Conservation (phyloP, 805 yeast species). For the Wickerhamomyces subpelliculosus region DNA sequence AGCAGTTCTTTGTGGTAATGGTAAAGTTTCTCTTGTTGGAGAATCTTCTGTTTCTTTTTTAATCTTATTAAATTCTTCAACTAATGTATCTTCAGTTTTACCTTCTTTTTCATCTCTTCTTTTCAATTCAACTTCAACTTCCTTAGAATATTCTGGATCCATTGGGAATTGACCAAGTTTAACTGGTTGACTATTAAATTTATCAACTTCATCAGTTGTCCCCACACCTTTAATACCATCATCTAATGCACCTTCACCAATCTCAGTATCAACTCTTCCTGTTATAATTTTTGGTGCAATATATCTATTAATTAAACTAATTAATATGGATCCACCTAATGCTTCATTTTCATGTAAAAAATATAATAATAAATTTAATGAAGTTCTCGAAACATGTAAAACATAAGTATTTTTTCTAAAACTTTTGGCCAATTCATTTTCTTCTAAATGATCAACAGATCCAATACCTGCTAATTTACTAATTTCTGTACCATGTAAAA, state of each 20-base stretch:
- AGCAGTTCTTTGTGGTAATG: slow-evolving; percentile 79
- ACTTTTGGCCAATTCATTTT: slow-evolving; percentile 73
- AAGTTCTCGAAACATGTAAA: slow-evolving; percentile 72
- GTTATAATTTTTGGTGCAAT: slow-evolving; percentile 42
- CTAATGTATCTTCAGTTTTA: slow-evolving; percentile 36
- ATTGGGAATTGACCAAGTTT: slow-evolving; percentile 79
- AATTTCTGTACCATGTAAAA: slow-evolving; percentile 75
- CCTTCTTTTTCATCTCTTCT: slow-evolving; percentile 64
- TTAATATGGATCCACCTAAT: slow-evolving; percentile 83
- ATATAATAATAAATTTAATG: slow-evolving; percentile 75
- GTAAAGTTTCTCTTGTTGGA: slow-evolving; percentile 69
- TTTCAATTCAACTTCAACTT: slow-evolving; percentile 76
- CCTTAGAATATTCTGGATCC: slow-evolving; percentile 79
- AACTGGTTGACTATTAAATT: slow-evolving; percentile 65
- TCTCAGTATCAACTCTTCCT: slow-evolving; percentile 47
- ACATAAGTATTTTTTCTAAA: slow-evolving; percentile 70
- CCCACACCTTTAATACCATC: slow-evolving; percentile 26
- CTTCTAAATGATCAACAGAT: slow-evolving; percentile 72
- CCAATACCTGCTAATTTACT: slow-evolving; percentile 66
- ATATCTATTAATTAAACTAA: slow-evolving; percentile 80
- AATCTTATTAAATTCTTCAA: slow-evolving; percentile 59
- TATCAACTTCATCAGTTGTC: slow-evolving; percentile 39
- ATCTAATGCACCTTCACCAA: slow-evolving; percentile 34
- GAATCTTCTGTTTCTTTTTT: slow-evolving; percentile 50
- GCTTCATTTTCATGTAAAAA: slow-evolving; percentile 89